Base-by-base conservation (phyloP, 2,329 filamentous ascomycete genomes). In the Neophaeococcomyces aloes region DNA sequence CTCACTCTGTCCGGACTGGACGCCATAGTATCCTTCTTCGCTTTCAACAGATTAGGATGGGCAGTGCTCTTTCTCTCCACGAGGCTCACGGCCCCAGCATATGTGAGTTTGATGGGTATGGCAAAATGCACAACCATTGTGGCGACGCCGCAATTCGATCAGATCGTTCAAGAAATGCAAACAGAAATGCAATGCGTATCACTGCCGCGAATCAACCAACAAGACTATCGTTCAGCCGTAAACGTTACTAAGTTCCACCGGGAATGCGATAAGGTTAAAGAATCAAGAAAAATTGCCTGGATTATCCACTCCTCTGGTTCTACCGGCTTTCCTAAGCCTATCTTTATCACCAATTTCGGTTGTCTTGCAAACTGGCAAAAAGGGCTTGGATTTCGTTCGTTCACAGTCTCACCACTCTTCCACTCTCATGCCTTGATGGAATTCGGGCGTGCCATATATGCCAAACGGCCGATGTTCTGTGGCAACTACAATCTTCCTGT, bases 371-470 rank as follows among this genome's bases (percentile, higher is more conserved):
- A 53, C 27, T 53, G 44, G 15, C 41, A 45, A 18, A 41, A 49
- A 41, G 49, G 45, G 27, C 37, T 48, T 29, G 44, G 38, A 7
- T 38, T 51, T 39, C 35, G 39, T n/a, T 49, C 47, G 7, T 51
- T 51, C 63, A 63, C 17, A 66, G 67, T 0, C 72, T 79, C 45
- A 65, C 75, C 35, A 73, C 75, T 2, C 59, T 76, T 1, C 76
- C 78, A 81, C 54, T 72, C 70, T 34, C 74, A 78, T 53, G 77
- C 75, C 0, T 62, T 80, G 8, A 72, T 68, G 41, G 72, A 69
- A 38, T 57, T 77, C 0, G 74, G 73, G 44, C 63, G 75, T 5
- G 68, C 72, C 0, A 64, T 81, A 10, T 66, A 69, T 43, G 66
- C 67, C 0, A 61, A 66, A 30, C 74, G 72, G 45, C 58, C 66